phyloP scores from a whole-genome alignment of 2,329 filamentous ascomycete species.

The Scopulariopsis brevicaulis region DNA sequence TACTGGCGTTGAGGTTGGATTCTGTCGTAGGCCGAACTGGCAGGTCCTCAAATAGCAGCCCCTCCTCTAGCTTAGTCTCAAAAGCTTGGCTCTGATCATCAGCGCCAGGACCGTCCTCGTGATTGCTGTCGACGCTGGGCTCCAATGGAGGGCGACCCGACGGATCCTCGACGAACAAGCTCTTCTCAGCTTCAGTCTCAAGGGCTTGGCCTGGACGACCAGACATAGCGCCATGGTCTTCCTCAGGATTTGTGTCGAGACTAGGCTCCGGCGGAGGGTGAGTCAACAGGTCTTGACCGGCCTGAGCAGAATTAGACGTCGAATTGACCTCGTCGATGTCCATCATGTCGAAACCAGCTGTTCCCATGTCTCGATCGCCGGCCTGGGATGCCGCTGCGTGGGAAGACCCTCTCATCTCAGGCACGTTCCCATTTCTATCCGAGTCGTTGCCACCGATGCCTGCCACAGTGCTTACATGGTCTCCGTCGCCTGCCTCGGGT shows the following conservation, averaged over 20 bases:
- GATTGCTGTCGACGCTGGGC: neutral
- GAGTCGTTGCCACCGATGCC: too few species aligned
- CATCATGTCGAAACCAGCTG: neutral
- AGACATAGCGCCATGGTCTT: neutral
- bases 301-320: neutral
- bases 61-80: too few species aligned
- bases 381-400: neutral
- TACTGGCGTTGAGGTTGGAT: too few species aligned
- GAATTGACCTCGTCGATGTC: neutral
- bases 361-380: neutral
- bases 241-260: neutral
- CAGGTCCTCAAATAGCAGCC: too few species aligned
- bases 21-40: too few species aligned
- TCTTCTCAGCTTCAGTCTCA: neutral
- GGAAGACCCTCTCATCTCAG: neutral
- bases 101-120: neutral
- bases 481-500: too few species aligned
- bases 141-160: neutral
- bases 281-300: neutral
- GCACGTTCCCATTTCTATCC: too few species aligned
- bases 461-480: too few species aligned
- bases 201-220: neutral
- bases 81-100: too few species aligned
- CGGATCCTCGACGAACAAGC: neutral
- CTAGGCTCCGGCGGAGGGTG: neutral